phyloP scores from a whole-genome alignment of 495 filamentous ascomycete genomes.

The Pseudotulostoma volvatum region DNA sequence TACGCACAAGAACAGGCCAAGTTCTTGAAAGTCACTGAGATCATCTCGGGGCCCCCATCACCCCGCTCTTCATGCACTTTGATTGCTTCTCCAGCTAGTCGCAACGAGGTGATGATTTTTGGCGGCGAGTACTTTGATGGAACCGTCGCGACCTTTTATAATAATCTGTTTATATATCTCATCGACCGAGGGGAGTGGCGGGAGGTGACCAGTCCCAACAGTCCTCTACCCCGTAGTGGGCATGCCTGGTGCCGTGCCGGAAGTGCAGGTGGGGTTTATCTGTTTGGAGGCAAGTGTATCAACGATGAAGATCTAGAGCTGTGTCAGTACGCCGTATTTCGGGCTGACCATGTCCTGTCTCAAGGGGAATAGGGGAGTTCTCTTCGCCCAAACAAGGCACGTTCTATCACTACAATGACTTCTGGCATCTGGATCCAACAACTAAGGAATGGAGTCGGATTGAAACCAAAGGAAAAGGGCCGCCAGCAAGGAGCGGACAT shows the following conservation, averaged over 20 bases:
- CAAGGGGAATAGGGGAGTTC: slow-evolving; percentile 29
- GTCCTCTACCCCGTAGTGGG: slow-evolving; percentile 75
- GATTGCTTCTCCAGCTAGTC: slow-evolving; percentile 67
- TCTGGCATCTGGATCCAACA: slow-evolving; percentile 76
- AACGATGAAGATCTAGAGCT: too few relatives aligned
- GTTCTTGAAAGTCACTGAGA: slow-evolving; percentile 86
- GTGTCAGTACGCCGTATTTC: too few relatives aligned
- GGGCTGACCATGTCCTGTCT: background rate
- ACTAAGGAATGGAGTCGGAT: slow-evolving; percentile 79
- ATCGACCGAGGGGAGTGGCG: slow-evolving; percentile 80
- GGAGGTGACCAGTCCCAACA: slow-evolving; percentile 75
- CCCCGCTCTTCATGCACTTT: slow-evolving; percentile 65
- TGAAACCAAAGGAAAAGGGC: slow-evolving; percentile 73
- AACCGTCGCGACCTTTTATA: slow-evolving; percentile 44
- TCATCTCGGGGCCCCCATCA: slow-evolving; percentile 53
- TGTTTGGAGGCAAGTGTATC: slow-evolving; percentile 65
- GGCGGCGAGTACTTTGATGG: slow-evolving; percentile 66
- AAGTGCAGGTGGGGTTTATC: slow-evolving; percentile 68
- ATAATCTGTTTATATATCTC: slow-evolving; percentile 74
- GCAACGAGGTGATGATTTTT: slow-evolving; percentile 80
- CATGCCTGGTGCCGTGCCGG: slow-evolving; percentile 85
- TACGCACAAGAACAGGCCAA: slow-evolving; percentile 72
- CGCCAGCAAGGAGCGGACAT: slow-evolving; percentile 82
- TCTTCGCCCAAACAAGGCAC: slow-evolving; percentile 88
- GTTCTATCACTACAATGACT: slow-evolving; percentile 98